Evolutionary conservation across 2,329 filamentous ascomycete species (phyloP), one percentile per base, ranked within the genome.

Genomic region (Talaromyces amestolkiae): DNA sequence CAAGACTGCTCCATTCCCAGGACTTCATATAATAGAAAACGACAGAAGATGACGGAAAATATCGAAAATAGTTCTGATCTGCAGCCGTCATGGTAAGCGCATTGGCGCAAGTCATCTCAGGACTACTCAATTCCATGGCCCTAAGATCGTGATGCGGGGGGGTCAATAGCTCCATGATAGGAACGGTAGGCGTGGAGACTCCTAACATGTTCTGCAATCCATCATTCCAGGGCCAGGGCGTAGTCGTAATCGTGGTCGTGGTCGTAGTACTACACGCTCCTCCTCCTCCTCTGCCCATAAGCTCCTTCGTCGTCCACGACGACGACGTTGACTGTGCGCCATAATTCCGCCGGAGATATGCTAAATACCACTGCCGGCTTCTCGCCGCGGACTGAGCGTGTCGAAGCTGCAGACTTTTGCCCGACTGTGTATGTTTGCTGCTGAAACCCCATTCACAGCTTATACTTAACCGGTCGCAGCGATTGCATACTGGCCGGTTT

Each of bases 1-100:
- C 72, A 60, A 78, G 71, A 61, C 72, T 74, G 66, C 75, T 78
- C 77, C 77, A 78, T 37, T 72, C 67, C 73, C 75, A 78, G 27
- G 72, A 69, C 62, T 78, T 78, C 71, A 78, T 76, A 37, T 77
- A 76, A 47, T 74, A 75, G 58, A 72, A 73, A 0, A 76, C 72
- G 47, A 77, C 70, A 0, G 73, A 74, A 11, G 74, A 76, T 7
- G 73, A 74, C 7, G 73, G 75, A 22, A 77, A 76, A 56, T 75
- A 77, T 60, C 72, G 68, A 10, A 77, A 75, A 65, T 75, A 75
- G 60, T 72, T 72, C 39, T 69, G 74, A 61, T 78, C 76, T 64
- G 74, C 72, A n/a, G 72, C 70, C 15, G 72, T 72, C 22, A 79
- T 72, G 10, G 71, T 68, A 43, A 78, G 68, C 22, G 77, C 75